Base-by-base conservation (phyloP, 805 yeast genomes). In the Blastobotrys terrestris region DNA sequence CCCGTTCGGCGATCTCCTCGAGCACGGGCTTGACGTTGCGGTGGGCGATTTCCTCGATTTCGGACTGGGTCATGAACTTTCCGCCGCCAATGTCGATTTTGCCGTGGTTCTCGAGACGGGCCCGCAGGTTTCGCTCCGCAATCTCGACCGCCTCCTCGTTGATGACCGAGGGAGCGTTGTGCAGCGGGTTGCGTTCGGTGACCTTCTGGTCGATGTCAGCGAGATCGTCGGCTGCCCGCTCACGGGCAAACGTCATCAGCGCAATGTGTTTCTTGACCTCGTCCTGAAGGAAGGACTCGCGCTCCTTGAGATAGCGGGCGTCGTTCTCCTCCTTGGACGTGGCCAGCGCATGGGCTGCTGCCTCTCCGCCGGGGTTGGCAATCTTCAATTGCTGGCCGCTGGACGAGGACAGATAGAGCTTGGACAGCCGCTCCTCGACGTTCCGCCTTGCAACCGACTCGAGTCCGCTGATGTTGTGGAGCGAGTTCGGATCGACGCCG, bases 1-100 rank as follows among this genome's bases (percentile, higher is more conserved):
- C 95, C 63, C 86, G 84, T 46, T 74, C 69, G 60, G 79, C 75
- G 62, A 92, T 80, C 67, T 88, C 91, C 41, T 74, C 76, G 62
- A 92, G 73, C 3, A 92, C 90, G 6, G 99, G 99, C 59, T 79
- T 76, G 53, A 94, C 96, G 63, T 87, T 75, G 46, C 82, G 77
- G 55, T 81, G 72, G 18, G 99, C 98, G 72, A 92, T 79, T 49
- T 77, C 77, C 58, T 87, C 85, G 56, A 94, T 79, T 63, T 91
- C 97, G 18, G 74, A 77, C 55, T 78, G 85, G 41, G 86, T 75
- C 77, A 92, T 80, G 63, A 77, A 79, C 53, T 87, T 75, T 1
- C 97, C 98, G 57, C 95, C 96, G 55, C 99, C 99, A 57, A 92
- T 71, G 63, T 88, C 77, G 61, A 89, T 73, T 66, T 83, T 79